Evolutionary conservation across 345 rosid species (phyloP), one percentile per base, ranked within the genome.

Genomic region (Camelina neglecta): DNA sequence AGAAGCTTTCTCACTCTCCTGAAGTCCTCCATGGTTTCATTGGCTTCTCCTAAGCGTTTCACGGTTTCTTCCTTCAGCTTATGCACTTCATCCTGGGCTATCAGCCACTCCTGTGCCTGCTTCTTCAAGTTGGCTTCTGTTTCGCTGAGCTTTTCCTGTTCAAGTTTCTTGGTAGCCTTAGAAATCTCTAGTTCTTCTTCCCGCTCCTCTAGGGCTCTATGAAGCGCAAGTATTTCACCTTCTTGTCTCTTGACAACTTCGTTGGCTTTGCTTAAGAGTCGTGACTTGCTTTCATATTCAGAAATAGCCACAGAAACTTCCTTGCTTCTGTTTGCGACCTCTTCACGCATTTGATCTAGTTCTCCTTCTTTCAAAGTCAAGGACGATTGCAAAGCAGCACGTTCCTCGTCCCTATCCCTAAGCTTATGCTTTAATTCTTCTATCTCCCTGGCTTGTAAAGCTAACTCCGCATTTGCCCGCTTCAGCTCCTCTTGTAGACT

Each of bases 1-100:
- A 91, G 82, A 80, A 94, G 97, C 79, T 76, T 82, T 81, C 79
- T 91, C 76, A 92, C 96, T 81, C 85, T 86, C 47, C 71, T 81
- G 74, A 91, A 84, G 63, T 85, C 91, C 51, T 88, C 84, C 81
- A 83, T 51, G 7, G 93, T 76, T 73, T 80, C 89, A 5, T 81
- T 76, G 64, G 87, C 84, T 81, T 86, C 87, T 59, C 75, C 81
- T 65, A 67, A 72, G 20, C 76, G 82, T 61, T 83, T 79, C 8
- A 85, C 39, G 18, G 85, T 85, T 71, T 79, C 78, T 41, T 80
- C 87, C 1, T 81, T 80, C 49, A 91, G 64, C 44, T 80, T 82
- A 73, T 83, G 86, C 80, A 90, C 77, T 75, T 87, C 95, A 67
- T 85, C 88, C 73, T 71, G 92, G 0, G 86, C 85, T 47, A 86